Evolutionary conservation across 179 eudicot species (phyloP), one percentile per base, ranked within the genome.

Genomic region (Silene noctiflora): DNA sequence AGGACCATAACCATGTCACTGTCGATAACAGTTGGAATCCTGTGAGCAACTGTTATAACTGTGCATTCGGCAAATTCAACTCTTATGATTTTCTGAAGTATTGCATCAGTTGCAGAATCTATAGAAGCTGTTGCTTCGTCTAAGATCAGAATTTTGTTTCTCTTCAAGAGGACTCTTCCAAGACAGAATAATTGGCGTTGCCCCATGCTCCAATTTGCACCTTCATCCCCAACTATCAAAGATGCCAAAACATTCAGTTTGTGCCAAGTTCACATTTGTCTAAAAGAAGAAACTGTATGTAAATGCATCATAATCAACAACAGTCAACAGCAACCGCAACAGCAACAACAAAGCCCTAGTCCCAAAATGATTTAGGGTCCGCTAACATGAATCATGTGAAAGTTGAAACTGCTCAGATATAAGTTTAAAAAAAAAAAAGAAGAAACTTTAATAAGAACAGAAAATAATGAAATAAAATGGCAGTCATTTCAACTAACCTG

Each of bases 41-140:
- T 84, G 78, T 91, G 96, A 48, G 96, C 93, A n/a, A 91, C 88
- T 11, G 93, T 88, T 69, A 89, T 82, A 16, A 91, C 90, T 0
- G 94, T 91, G 77, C 94, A 89, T n/a, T 85, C 68, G 4, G 87
- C 79, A 73, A 91, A 89, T 73, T 91, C 92, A 70, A 85, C 85
- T 69, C 92, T 69, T 4, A 91, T 90, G 11, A 90, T 87, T 44
- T 68, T 87, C 84, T 91, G 94, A 35, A 91, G 75, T 69, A 83
- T 79, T 27, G 85, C 87, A 69, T 91, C 94, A 1, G 92, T 91
- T 16, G 88, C 76, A 0, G 90, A 85, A 80, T 91, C 94, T 12
- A 90, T 88, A 1, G 97, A 91, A 17, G 94, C 94, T 14, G 97
- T 91, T 9, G 94, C 94, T 86, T 91, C 97, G 71, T 91, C 94